Evolutionary conservation across 2,329 filamentous ascomycete species (phyloP).

Genomic region (Immersiporthe knoxdaviesiana): DNA sequence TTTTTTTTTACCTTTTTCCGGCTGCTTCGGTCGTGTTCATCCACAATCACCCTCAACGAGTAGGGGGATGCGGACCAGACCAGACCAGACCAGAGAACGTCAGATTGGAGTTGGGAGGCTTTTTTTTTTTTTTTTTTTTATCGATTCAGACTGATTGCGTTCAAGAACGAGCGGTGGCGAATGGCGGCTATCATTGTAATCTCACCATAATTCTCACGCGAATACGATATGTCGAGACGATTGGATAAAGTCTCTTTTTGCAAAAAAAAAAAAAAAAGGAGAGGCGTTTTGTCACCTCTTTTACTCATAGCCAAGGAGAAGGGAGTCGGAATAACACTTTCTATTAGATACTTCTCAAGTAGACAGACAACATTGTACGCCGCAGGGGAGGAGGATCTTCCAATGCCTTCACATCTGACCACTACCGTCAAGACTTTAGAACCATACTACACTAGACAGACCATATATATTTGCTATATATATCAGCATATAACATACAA

Average conservation of each 20-base stretch:
- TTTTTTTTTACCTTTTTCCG: background rate
- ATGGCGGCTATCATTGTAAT: slow-evolving; percentile 10
- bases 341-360: background rate
- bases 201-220: slow-evolving; percentile 17
- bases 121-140: no score
- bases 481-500: no score
- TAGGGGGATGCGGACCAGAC: background rate
- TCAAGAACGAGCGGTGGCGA: background rate
- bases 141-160: background rate
- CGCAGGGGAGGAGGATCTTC: background rate
- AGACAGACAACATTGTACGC: background rate
- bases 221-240: slow-evolving; percentile 18
- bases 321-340: background rate
- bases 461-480: background rate
- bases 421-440: no score
- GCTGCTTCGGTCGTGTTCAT: background rate
- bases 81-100: background rate
- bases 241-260: background rate
- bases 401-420: background rate
- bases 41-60: background rate
- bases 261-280: no score
- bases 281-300: background rate
- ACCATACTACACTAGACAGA: no score
- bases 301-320: background rate
- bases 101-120: background rate